Percentiles rank a stretch among this genome's conserved stretches.
phyloP scores from a whole-genome alignment of 805 yeast genomes.

The Lipomyces mesembrius region DNA sequence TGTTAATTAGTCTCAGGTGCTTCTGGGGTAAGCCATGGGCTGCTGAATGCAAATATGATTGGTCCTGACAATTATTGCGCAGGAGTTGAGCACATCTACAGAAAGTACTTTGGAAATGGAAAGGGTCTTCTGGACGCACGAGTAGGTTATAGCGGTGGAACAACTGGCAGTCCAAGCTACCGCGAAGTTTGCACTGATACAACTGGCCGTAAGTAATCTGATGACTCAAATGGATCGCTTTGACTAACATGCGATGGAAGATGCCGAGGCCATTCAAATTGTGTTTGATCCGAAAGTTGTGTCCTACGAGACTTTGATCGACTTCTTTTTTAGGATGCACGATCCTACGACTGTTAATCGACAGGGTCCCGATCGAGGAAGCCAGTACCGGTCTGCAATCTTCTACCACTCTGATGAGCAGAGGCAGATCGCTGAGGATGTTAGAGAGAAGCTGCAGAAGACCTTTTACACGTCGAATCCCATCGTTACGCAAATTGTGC shows the following conservation, averaged over 20 bases:
- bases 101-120: slow-evolving; percentile 63
- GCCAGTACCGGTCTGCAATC: slow-evolving; percentile 87
- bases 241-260: slow-evolving; percentile 13
- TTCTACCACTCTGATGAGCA: slow-evolving; percentile 65
- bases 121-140: slow-evolving; percentile 73
- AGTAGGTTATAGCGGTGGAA: slow-evolving; percentile 93
- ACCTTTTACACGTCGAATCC: slow-evolving; percentile 71
- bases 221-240: not conserved
- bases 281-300: slow-evolving; percentile 75
- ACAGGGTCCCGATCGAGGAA: slow-evolving; percentile 89
- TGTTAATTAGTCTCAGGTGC: slow-evolving; percentile 47
- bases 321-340: slow-evolving; percentile 87
- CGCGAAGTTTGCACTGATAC: slow-evolving; percentile 73
- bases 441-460: slow-evolving; percentile 62
- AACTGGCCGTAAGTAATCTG: slow-evolving; percentile 54
- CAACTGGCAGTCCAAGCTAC: slow-evolving; percentile 60
- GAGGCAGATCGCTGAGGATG: slow-evolving; percentile 50
- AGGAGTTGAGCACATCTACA: slow-evolving; percentile 74
- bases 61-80: not conserved
- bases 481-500: slow-evolving; percentile 73
- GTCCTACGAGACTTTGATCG: slow-evolving; percentile 64
- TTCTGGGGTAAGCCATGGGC: slow-evolving; percentile 46
- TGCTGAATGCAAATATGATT: not conserved
- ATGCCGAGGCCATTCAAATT: slow-evolving; percentile 84
- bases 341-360: slow-evolving; percentile 85